A percentile compares a stretch with the other conserved stretches of the same genome.
Conservation (phyloP, 345 rosid genomes). For the Euphorbia peplus region DNA sequence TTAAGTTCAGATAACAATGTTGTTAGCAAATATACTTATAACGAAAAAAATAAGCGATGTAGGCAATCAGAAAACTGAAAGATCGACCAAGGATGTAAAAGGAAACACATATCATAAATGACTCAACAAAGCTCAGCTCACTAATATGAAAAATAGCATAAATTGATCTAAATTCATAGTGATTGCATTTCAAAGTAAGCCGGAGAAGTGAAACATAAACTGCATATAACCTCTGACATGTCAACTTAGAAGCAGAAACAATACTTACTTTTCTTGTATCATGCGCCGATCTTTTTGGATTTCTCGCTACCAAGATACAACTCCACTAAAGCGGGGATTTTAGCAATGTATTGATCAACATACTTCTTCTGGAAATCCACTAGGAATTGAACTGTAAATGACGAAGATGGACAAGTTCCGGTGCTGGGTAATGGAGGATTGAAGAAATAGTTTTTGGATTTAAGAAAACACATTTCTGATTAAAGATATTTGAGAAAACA, state of each 20-base stretch:
- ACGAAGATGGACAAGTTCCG: background rate
- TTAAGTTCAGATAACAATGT: background rate
- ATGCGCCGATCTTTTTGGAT: background rate
- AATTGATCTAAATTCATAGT: too few relatives aligned
- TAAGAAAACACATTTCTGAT: conserved; percentile 2
- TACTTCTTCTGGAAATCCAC: conserved; percentile 18
- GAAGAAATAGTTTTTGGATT: background rate
- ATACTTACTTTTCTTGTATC: background rate
- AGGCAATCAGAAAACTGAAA: too few relatives aligned
- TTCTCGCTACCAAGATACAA: conserved; percentile 11
- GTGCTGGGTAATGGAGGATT: background rate
- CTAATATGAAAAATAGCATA: too few relatives aligned
- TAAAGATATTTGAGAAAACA: too few relatives aligned
- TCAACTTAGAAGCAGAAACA: background rate
- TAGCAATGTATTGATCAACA: conserved; percentile 6
- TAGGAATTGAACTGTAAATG: conserved; percentile 1
- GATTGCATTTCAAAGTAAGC: background rate
- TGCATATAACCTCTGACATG: background rate
- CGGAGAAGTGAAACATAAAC: background rate
- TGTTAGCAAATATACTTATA: too few relatives aligned
- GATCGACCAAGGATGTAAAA: too few relatives aligned
- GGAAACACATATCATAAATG: background rate
- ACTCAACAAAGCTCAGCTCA: background rate
- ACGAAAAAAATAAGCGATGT: too few relatives aligned
- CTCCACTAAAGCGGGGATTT: conserved; percentile 23